Percentiles rank a stretch among this genome's conserved stretches.
Conservation (phyloP, 306 rosid species). For the Styphnolobium japonicum region DNA sequence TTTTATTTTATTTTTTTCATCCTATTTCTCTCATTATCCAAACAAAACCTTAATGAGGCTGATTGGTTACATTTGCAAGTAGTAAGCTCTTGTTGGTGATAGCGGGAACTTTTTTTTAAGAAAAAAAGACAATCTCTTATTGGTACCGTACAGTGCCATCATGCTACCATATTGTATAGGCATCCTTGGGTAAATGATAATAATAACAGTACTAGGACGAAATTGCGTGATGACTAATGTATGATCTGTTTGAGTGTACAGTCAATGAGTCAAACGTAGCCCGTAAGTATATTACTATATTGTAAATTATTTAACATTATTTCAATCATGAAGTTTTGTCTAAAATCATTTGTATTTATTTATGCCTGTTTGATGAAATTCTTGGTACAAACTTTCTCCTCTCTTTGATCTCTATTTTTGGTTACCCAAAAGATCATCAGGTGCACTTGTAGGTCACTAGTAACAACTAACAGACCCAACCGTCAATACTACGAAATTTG, state of each 20-base stretch:
- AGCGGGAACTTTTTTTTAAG: no score
- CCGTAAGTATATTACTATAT: background rate
- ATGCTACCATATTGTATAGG: background rate
- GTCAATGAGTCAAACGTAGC: background rate
- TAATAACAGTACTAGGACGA: background rate
- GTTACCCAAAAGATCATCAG: background rate
- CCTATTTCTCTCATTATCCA: no score
- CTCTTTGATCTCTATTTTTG: background rate
- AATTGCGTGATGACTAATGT: background rate
- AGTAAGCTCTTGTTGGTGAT: background rate
- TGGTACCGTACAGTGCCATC: background rate
- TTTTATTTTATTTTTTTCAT: no score
- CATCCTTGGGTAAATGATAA: background rate
- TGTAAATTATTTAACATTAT: background rate
- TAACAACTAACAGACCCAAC: background rate
- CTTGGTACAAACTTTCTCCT: background rate
- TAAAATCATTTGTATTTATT: background rate
- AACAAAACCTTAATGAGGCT: background rate
- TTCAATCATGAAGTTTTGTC: background rate
- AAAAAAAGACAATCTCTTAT: background rate
- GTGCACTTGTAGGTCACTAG: background rate
- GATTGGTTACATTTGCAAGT: background rate
- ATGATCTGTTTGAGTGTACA: background rate
- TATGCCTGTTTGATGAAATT: background rate
- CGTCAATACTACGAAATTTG: background rate